phyloP scores from a whole-genome alignment of 2,329 filamentous ascomycete genomes.

The Colletotrichum camelliae region DNA sequence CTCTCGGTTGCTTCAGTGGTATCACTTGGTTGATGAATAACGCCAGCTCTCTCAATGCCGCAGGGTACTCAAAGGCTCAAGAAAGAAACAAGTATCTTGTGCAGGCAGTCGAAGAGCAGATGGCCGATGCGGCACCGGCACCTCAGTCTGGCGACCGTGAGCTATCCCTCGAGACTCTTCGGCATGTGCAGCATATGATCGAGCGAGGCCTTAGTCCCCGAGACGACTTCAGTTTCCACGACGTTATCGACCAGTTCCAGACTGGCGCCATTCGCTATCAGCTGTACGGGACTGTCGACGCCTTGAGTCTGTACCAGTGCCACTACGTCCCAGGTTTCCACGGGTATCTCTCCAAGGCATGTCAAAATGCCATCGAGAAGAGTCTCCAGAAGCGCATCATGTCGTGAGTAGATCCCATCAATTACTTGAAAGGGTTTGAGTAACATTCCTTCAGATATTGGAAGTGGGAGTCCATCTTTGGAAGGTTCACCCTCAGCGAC shows the following conservation, averaged over 20 bases:
- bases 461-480: not conserved
- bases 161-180: not conserved
- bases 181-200: not conserved
- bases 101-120: not conserved
- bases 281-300: not conserved
- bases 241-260: not conserved
- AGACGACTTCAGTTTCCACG: not conserved
- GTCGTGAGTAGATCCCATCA: not conserved
- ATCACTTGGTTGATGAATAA: not conserved
- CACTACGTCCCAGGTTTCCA: not conserved
- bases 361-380: not conserved
- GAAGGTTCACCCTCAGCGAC: not conserved
- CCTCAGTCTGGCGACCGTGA: not conserved
- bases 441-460: not conserved
- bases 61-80: not conserved
- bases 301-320: not conserved
- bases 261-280: not conserved
- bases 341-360: not conserved
- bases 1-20: not conserved
- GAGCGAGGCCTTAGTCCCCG: not conserved
- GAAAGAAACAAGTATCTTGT: not conserved
- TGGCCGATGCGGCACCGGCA: not conserved
- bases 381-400: not conserved
- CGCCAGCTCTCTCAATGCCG: not conserved
- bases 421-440: not conserved